Base-by-base conservation (phyloP, 2,329 filamentous ascomycete species). In the Zymoseptoria crescenta region DNA sequence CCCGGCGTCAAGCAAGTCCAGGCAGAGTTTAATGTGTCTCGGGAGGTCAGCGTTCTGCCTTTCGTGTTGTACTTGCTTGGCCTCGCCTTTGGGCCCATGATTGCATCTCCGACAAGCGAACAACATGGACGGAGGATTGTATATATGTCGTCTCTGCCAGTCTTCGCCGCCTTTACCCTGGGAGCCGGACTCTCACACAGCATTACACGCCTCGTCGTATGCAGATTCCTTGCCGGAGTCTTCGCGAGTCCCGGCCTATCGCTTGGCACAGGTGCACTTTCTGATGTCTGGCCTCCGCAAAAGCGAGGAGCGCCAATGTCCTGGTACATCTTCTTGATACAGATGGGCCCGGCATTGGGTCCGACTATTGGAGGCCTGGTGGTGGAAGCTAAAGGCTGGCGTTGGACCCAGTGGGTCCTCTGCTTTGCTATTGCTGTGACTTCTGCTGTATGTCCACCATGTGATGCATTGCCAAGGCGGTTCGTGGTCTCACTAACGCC, bases 211-310 rank as follows among this genome's bases (percentile, higher is more conserved):
- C 65, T 87, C 1, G 76, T 79, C 54, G 70, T 85, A 8, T 74
- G 83, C 27, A 76, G 85, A 2, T 85, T 93, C 75, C 88, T 91
- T 66, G 88, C 89, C 54, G 87, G 88, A 0, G 70, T 87, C 70
- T 87, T 87, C 63, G 87, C 87, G 28, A 86, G 49, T 81, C 88
- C 65, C 79, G 89, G 69, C 4, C 49, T 67, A 1, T 56, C 56
- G 6, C 59, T 64, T 35, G 64, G 63, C 10, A 56, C 58, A 20
- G 63, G 62, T 2, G 65, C 63, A 13, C 50, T 66, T 16, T 57
- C 64, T 2, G 65, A 67, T 55, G 49, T 67, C 20, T 67, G 58
- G 59, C 35, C 54, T 19, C 62, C 64, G 1, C 49, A 56, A 4
- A 55, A 63, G 49, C 57, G 64, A 49, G 61, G 54, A 16, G 50